Conservation (phyloP, 768 basidiomycete species). For the Cystobasidium onofrii region DNA sequence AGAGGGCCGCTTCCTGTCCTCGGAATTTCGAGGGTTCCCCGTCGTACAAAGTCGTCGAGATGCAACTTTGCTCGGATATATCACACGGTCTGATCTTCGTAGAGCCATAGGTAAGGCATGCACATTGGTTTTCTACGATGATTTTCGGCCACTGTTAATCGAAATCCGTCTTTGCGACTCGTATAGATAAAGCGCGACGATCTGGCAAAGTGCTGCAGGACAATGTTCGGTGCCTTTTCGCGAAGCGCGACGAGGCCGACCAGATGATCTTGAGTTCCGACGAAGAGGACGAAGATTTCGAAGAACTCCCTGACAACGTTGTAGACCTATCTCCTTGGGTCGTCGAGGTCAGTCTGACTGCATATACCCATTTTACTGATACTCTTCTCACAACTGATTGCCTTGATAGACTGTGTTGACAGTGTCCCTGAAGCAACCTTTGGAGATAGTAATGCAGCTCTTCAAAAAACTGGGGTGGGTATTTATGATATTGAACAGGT, state of each 20-base stretch:
- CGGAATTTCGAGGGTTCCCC: conserved; percentile 83
- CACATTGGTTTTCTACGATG: no score
- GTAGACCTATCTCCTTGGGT: conserved; percentile 70
- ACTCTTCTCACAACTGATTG: no score
- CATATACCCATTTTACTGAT: neutral
- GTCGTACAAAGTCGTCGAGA: conserved; percentile 60
- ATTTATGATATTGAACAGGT: neutral
- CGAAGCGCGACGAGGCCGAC: conserved; percentile 58
- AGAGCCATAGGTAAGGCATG: conserved; percentile 67
- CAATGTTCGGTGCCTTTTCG: conserved; percentile 66
- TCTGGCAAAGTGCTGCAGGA: conserved; percentile 57
- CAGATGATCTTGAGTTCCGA: conserved; percentile 50
- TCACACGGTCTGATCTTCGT: conserved; percentile 72
- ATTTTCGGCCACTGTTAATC: no score
- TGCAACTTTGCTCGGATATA: conserved; percentile 69
- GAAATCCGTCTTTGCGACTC: no score
- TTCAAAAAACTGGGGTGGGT: conserved; percentile 96
- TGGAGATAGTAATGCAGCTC: conserved; percentile 94
- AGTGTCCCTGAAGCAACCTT: conserved; percentile 77
- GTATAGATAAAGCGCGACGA: conserved; percentile 59
- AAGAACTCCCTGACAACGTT: conserved; percentile 40
- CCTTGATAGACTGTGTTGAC: conserved; percentile 56
- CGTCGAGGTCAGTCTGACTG: conserved; percentile 63
- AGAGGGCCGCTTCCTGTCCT: conserved; percentile 66
- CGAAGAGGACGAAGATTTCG: conserved; percentile 46